Conservation (phyloP, 2,329 filamentous ascomycete genomes). For the Pseudocercospora ulei region DNA sequence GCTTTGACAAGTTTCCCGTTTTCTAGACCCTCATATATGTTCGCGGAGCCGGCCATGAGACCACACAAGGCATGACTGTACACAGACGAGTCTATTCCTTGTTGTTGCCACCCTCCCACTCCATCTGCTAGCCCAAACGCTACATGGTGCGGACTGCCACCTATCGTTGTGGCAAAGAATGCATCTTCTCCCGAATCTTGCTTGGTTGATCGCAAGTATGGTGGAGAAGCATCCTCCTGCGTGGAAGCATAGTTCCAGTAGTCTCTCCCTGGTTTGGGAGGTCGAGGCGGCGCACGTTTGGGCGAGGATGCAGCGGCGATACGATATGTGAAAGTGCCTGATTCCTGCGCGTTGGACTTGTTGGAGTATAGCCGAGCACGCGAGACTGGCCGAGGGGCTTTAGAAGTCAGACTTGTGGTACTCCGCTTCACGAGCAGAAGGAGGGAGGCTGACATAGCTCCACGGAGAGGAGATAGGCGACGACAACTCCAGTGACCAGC, state of each 20-base stretch:
- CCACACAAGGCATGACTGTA: slow-evolving; percentile 91
- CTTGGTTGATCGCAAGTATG: slow-evolving; percentile 38
- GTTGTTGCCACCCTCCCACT: slow-evolving; percentile 89
- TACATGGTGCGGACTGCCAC: slow-evolving; percentile 54
- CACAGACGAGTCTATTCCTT: slow-evolving; percentile 84
- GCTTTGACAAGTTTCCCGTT: slow-evolving; percentile 38
- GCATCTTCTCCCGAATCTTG: slow-evolving; percentile 83
- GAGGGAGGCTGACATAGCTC: slow-evolving; percentile 26
- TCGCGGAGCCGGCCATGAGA: slow-evolving; percentile 60
- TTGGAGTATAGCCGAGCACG: slow-evolving; percentile 8
- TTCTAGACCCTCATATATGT: slow-evolving; percentile 37
- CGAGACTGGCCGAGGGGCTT: slow-evolving; percentile 16
- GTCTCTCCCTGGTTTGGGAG: slow-evolving; percentile 45
- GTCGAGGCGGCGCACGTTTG: slow-evolving; percentile 32
- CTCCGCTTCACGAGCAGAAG: slow-evolving; percentile 19
- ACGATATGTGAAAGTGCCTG: slow-evolving; percentile 33
- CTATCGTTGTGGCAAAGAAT: slow-evolving; percentile 80
- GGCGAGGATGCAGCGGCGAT: slow-evolving; percentile 34
- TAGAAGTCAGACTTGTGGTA: slow-evolving; percentile 19
- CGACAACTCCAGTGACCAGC: slow-evolving; percentile 20
- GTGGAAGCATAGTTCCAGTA: slow-evolving; percentile 33
- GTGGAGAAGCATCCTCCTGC: slow-evolving; percentile 41
- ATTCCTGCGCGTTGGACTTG: slow-evolving; percentile 6
- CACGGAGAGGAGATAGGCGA: slow-evolving; percentile 19
- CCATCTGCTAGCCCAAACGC: slow-evolving; percentile 89